A percentile compares a stretch with the other conserved stretches of the same genome.
phyloP scores from a whole-genome alignment of 176 grass and related monocot genomes.

The Cenchrus fungigraminus region DNA sequence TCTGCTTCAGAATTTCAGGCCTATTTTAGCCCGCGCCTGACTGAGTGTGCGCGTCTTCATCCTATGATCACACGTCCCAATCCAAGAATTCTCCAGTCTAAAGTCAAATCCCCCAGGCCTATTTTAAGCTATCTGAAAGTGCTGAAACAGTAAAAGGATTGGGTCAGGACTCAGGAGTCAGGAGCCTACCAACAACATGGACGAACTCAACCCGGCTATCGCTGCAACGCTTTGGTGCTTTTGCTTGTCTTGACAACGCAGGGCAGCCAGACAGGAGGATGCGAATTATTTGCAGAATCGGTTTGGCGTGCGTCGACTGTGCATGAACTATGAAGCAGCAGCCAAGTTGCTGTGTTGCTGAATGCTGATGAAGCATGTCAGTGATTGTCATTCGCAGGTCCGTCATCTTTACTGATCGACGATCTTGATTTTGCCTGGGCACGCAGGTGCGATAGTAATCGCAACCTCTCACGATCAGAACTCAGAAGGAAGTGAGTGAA shows the following conservation, averaged over 20 bases:
- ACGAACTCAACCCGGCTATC: slow-evolving; percentile 10
- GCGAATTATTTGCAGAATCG: neutral
- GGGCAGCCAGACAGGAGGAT: neutral
- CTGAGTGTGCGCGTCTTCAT: neutral
- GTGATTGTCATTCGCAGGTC: too few relatives aligned
- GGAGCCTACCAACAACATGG: neutral
- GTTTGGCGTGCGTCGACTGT: too few relatives aligned
- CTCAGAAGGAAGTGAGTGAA: neutral
- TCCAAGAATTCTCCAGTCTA: neutral
- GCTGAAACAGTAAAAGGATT: neutral
- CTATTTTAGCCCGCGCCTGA: neutral
- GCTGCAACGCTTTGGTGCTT: neutral
- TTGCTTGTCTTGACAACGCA: neutral
- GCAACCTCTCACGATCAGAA: too few relatives aligned
- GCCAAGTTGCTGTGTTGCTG: neutral
- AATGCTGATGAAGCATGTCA: neutral
- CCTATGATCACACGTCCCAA: neutral
- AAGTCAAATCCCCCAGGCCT: neutral
- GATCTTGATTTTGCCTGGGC: too few relatives aligned
- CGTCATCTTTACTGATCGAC: too few relatives aligned
- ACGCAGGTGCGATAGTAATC: too few relatives aligned
- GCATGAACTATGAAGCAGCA: neutral
- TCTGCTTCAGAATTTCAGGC: too few relatives aligned
- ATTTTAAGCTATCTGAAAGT: neutral
- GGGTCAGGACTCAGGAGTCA: neutral